Percentiles rank a stretch among this genome's conserved stretches.
Conservation (phyloP, 2,329 filamentous ascomycete genomes). For the Xylaria sp. region DNA sequence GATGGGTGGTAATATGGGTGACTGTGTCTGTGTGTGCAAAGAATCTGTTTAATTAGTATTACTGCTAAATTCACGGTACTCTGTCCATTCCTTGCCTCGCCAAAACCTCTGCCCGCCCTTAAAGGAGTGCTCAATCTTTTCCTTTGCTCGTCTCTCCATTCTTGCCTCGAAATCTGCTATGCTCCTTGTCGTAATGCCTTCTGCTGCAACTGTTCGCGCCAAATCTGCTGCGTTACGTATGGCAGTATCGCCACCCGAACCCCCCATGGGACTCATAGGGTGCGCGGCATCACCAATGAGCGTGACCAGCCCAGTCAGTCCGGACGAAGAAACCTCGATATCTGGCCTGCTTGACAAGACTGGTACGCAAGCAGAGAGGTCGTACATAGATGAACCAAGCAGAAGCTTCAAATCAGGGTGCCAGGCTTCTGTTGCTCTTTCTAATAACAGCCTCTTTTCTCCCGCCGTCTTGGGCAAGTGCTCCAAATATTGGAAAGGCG, state of each 20-base stretch:
- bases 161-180: conserved; percentile 30
- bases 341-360: conserved; percentile 36
- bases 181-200: conserved; percentile 21
- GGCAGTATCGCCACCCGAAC: conserved; percentile 35
- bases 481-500: conserved; percentile 27
- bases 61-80: conserved; percentile 27
- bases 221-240: conserved; percentile 33
- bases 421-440: conserved; percentile 27
- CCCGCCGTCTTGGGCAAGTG: conserved; percentile 27
- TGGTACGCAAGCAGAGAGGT: conserved; percentile 30
- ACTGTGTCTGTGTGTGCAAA: too few relatives aligned
- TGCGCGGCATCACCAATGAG: conserved; percentile 35
- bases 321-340: conserved; percentile 26
- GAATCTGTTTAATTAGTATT: too few relatives aligned
- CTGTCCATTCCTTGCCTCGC: conserved; percentile 32
- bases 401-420: conserved; percentile 33
- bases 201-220: conserved; percentile 27
- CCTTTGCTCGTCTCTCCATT: conserved; percentile 31
- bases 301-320: conserved; percentile 23
- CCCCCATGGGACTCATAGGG: conserved; percentile 38
- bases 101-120: conserved; percentile 34
- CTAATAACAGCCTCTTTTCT: conserved; percentile 30
- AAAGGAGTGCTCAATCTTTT: conserved; percentile 37
- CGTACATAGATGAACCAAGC: conserved; percentile 27
- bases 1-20: too few relatives aligned